phyloP scores from a whole-genome alignment of 805 yeast species.

The Teunomyces kruisii region DNA sequence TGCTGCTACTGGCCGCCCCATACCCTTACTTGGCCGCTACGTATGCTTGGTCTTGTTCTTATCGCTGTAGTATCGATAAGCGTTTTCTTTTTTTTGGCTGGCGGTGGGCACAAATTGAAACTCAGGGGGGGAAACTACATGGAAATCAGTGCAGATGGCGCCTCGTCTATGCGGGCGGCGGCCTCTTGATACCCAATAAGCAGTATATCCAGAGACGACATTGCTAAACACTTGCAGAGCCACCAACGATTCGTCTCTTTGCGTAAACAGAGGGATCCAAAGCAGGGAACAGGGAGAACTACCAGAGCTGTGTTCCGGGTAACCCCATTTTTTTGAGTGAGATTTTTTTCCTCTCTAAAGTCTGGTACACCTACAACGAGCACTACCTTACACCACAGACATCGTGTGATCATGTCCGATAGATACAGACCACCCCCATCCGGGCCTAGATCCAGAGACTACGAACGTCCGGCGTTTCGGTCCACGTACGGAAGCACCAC shows the following conservation, averaged over 20 bases:
- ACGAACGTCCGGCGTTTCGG: slow-evolving; percentile 5
- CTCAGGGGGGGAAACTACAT: no score
- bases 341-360: slow-evolving; percentile 3
- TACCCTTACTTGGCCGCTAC: not conserved
- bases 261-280: no score
- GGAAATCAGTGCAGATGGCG: no score
- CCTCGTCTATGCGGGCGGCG: no score
- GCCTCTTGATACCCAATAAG: no score
- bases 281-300: no score
- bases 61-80: slow-evolving; percentile 5
- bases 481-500: not conserved
- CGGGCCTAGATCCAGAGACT: slow-evolving; percentile 25
- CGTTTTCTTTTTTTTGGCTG: no score
- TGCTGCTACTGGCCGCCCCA: not conserved
- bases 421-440: slow-evolving; percentile 31
- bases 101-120: no score
- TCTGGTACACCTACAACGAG: not conserved
- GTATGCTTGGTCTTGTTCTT: not conserved
- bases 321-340: not conserved
- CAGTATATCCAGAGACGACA: no score
- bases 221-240: no score
- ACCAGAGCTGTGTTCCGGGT: not conserved
- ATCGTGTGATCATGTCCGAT: slow-evolving; percentile 28
- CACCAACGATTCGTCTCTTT: no score
- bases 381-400: not conserved